Evolutionary conservation across 331 rosid genomes (phyloP), one percentile per base, ranked within the genome.

Genomic region (Pyrus hybrid): DNA sequence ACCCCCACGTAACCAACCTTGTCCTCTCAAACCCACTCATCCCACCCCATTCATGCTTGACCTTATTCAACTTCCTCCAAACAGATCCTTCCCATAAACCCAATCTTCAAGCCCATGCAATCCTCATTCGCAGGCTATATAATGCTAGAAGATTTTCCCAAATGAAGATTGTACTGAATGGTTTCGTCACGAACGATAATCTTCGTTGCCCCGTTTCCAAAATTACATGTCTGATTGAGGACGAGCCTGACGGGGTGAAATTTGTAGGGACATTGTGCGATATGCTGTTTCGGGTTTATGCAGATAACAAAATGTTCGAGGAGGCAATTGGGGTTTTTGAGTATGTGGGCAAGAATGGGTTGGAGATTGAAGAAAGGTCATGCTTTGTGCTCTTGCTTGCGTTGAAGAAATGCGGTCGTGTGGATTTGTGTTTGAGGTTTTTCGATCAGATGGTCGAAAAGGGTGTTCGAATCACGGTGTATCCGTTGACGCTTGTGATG

Each of bases 361-460:
- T 88, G 56, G 83, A 75, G 79, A 84, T 94, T 22, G 93, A 92
- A 79, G 96, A 85, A 81, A 85, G 93, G 78, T 94, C 97, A 6
- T 94, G 99, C 77, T 86, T 88, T 81, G 89, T 79, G 74, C 82
- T 90, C 75, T 79, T 91, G 85, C 81, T 83, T 74, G 96, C 91
- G 60, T 74, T 88, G 60, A 94, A 84, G 83, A 91, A 73, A 68
- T 80, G 79, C 58, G 75, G 74, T 29, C 70, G 76, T 54, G 76
- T 75, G 22, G 91, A 91, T 1, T 70, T 77, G 26, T 85, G 85
- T 77, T 58, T 79, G 0, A 37, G 53, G 43, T 89, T 94, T 57
- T 92, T 91, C 51, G 80, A 70, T 12, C 77, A 28, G 83, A 91
- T 94, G 92, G 86, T 89, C n/a, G 87, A 81, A 57, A 83, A 85